phyloP scores from a whole-genome alignment of 495 filamentous ascomycete species.

The Penicillium pancosmium region DNA sequence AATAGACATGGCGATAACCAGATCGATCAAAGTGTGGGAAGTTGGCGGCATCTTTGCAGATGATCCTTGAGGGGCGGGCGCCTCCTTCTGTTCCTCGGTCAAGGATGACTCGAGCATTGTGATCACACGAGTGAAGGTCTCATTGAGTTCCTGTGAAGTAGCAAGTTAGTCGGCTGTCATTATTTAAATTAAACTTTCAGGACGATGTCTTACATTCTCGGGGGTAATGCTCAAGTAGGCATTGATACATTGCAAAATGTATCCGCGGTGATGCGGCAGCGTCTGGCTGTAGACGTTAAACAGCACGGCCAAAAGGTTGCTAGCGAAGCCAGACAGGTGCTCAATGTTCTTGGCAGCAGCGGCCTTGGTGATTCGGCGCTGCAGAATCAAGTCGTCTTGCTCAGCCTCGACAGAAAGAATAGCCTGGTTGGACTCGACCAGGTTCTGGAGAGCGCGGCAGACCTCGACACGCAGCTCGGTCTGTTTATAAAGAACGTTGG shows the following conservation, averaged over 20 bases:
- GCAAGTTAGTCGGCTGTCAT: neutral
- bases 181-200: neutral
- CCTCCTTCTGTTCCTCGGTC: slow-evolving; percentile 42
- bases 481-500: slow-evolving; percentile 91
- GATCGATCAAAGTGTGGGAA: slow-evolving; percentile 91
- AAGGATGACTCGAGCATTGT: slow-evolving; percentile 79
- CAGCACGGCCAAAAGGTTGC: slow-evolving; percentile 88
- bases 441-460: slow-evolving; percentile 78
- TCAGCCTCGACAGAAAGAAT: slow-evolving; percentile 62
- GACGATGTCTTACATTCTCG: slow-evolving; percentile 48
- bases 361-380: slow-evolving; percentile 71
- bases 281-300: slow-evolving; percentile 99
- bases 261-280: slow-evolving; percentile 85
- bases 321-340: slow-evolving; percentile 75
- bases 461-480: slow-evolving; percentile 82
- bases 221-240: slow-evolving; percentile 87
- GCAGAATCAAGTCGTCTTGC: slow-evolving; percentile 69
- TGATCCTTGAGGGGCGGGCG: slow-evolving; percentile 61
- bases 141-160: slow-evolving; percentile 67
- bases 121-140: slow-evolving; percentile 84
- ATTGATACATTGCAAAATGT: slow-evolving; percentile 91
- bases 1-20: slow-evolving; percentile 91
- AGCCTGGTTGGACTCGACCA: slow-evolving; percentile 89
- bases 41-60: slow-evolving; percentile 86
- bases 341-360: slow-evolving; percentile 75